phyloP scores from a whole-genome alignment of 441 rosid species.

The Eruca vesicaria region DNA sequence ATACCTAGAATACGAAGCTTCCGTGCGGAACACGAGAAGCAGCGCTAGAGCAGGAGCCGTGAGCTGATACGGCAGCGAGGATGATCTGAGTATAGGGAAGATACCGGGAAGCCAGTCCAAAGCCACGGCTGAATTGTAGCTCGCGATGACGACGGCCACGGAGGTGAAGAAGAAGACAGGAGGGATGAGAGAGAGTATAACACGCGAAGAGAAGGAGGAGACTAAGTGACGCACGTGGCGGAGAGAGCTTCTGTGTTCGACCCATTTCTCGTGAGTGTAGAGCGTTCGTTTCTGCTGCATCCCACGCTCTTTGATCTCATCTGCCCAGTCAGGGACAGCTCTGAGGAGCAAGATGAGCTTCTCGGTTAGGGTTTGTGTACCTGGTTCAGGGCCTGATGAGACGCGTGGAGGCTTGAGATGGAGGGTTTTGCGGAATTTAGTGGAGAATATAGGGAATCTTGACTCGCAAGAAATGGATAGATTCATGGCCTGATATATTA shows the following conservation, averaged over 20 bases:
- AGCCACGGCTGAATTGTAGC: constrained; percentile 69
- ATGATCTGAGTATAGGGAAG: constrained; percentile 66
- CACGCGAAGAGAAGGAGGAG: constrained; percentile 77
- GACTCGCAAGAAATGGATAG: constrained; percentile 33
- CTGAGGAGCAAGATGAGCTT: constrained; percentile 45
- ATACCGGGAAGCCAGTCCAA: constrained; percentile 58
- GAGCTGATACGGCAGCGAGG: constrained; percentile 86
- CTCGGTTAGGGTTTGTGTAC: constrained; percentile 12
- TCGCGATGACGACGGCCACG: constrained; percentile 61
- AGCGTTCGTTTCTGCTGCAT: constrained; percentile 68
- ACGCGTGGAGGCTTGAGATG: constrained; percentile 34
- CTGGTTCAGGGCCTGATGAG: constrained; percentile 32
- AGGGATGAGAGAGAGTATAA: constrained; percentile 73
- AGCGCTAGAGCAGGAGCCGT: constrained; percentile 91
- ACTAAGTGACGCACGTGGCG: constrained; percentile 83
- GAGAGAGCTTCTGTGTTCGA: constrained; percentile 73
- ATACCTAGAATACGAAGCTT: constrained; percentile 91
- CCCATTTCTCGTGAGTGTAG: constrained; percentile 77
- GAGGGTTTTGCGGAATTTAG: constrained; percentile 22
- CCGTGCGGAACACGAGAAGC: constrained; percentile 84
- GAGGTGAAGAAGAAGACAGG: constrained; percentile 76
- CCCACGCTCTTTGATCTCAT: constrained; percentile 73
- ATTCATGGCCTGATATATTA: constrained; percentile 45
- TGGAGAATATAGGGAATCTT: constrained; percentile 21
- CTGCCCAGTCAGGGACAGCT: constrained; percentile 86